Evolutionary conservation across 2,329 filamentous ascomycete species (phyloP).

Genomic region (Botrytis hyacinthi): DNA sequence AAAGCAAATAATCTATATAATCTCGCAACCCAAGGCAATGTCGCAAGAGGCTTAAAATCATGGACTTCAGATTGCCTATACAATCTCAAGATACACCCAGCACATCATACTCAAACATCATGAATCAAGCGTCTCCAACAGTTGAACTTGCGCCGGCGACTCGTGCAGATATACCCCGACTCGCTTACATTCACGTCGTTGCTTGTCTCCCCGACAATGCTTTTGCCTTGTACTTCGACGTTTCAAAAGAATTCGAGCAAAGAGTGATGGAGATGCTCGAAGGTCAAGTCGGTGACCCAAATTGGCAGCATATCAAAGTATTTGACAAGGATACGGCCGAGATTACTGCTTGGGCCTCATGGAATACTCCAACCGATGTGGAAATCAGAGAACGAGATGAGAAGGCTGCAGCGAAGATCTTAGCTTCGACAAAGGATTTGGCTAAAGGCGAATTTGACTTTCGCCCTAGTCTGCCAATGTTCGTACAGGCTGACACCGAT

Average conservation of each 20-base stretch:
- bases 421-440: background rate
- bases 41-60: background rate
- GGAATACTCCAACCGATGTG: background rate
- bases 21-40: background rate
- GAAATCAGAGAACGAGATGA: background rate
- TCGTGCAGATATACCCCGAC: background rate
- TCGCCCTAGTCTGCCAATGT: background rate
- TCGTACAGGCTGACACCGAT: constrained; percentile 2
- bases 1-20: background rate
- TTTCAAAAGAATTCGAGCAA: background rate
- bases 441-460: constrained; percentile 8
- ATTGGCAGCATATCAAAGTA: constrained; percentile 1
- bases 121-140: background rate
- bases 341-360: constrained; percentile 1
- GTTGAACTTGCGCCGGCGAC: constrained; percentile 1
- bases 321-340: background rate
- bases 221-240: constrained; percentile 1
- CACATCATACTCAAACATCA: background rate
- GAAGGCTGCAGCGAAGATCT: background rate
- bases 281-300: constrained; percentile 5
- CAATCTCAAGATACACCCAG: background rate
- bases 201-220: constrained; percentile 9
- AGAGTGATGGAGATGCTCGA: background rate
- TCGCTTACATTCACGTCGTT: background rate
- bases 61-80: background rate